phyloP scores from a whole-genome alignment of 2,329 filamentous ascomycete genomes.

The Aspergillus sp. region DNA sequence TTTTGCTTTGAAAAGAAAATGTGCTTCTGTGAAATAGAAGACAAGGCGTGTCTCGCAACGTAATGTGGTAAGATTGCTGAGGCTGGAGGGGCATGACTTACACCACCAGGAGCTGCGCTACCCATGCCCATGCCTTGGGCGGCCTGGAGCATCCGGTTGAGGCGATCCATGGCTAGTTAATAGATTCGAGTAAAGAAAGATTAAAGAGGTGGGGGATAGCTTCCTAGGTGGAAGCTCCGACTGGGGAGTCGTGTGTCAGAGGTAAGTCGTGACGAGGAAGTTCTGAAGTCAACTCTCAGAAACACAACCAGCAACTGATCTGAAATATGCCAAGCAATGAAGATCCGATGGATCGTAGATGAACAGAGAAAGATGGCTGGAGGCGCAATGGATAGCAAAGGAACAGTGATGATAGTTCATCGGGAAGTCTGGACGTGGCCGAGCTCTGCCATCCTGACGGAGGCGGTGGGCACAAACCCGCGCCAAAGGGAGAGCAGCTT shows the following conservation, averaged over 20 bases:
- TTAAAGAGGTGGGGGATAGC: slow-evolving; percentile 17
- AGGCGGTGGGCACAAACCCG: too few relatives aligned
- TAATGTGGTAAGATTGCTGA: too few relatives aligned
- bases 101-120: slow-evolving; percentile 32
- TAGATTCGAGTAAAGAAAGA: slow-evolving; percentile 12
- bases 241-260: background rate
- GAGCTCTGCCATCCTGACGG: too few relatives aligned
- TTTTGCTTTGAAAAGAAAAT: too few relatives aligned
- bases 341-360: too few relatives aligned
- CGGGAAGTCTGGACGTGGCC: too few relatives aligned
- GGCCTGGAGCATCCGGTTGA: slow-evolving; percentile 79
- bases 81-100: slow-evolving; percentile 21
- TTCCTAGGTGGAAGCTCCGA: slow-evolving; percentile 25
- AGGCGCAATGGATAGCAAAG: slow-evolving; percentile 3
- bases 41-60: too few relatives aligned
- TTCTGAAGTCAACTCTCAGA: background rate
- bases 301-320: background rate
- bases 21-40: too few relatives aligned
- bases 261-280: background rate
- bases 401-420: slow-evolving; percentile 4
- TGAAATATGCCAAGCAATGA: too few relatives aligned
- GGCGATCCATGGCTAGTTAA: slow-evolving; percentile 69
- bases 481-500: too few relatives aligned
- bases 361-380: slow-evolving; percentile 1
- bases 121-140: slow-evolving; percentile 57